Evolutionary conservation across 495 filamentous ascomycete species (phyloP).

Genomic region (Aspergillus sclerotiicarbonarius): DNA sequence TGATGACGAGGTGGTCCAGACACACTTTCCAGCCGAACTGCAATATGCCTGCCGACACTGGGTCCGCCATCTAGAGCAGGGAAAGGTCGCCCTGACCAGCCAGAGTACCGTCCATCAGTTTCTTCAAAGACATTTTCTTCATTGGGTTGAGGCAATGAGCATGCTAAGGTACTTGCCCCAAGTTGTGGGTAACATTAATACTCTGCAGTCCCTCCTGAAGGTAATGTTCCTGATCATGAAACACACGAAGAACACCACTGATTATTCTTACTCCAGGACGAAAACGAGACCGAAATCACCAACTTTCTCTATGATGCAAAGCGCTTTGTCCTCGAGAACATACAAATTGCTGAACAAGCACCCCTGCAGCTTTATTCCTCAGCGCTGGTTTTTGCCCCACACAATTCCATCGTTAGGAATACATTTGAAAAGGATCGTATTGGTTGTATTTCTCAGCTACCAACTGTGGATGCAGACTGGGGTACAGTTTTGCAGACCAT

Average conservation of each 20-base stretch:
- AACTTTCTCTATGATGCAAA: slow-evolving; percentile 32
- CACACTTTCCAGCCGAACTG: slow-evolving; percentile 27
- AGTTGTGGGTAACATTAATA: slow-evolving; percentile 3
- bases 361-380: slow-evolving; percentile 20
- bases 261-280: not conserved
- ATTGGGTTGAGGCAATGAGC: slow-evolving; percentile 44
- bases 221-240: not conserved
- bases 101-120: slow-evolving; percentile 31
- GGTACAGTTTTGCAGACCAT: slow-evolving; percentile 1
- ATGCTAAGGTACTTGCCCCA: slow-evolving; percentile 32
- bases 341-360: slow-evolving; percentile 30
- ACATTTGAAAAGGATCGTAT: slow-evolving; percentile 2
- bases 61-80: slow-evolving; percentile 43
- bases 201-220: slow-evolving; percentile 4
- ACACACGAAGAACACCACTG: not conserved
- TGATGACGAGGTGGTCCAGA: slow-evolving; percentile 18
- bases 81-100: slow-evolving; percentile 20
- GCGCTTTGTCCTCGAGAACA: slow-evolving; percentile 30
- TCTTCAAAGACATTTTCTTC: slow-evolving; percentile 41
- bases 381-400: slow-evolving; percentile 33
- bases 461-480: slow-evolving; percentile 8
- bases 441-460: slow-evolving; percentile 1
- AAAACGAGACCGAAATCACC: not conserved
- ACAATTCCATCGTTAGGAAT: slow-evolving; percentile 24
- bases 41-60: slow-evolving; percentile 47